Evolutionary conservation across 345 rosid species (phyloP), one percentile per base, ranked within the genome.

Genomic region (Raphanus raphanistrum): DNA sequence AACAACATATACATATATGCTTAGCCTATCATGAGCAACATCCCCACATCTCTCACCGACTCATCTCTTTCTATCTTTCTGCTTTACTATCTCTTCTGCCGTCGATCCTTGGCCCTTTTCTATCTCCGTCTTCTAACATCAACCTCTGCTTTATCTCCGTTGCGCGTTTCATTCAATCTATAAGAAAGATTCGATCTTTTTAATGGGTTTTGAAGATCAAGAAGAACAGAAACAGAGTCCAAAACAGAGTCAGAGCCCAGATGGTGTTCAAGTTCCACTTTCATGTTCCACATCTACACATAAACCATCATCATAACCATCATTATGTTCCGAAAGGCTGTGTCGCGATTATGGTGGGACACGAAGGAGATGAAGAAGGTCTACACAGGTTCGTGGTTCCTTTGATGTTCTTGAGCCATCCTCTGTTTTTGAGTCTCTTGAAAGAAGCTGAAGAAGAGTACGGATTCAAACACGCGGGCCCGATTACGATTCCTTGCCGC

Each of bases 31-130:
- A 91, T 90, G 97, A 94, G 88, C 92, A 94, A 90, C 76, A 88
- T 91, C 76, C 98, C 98, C 1, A 85, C 74, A 68, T 87, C 97
- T 60, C 84, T 94, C 36, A 88, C 88, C 66, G 98, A 90, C 76
- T 87, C 93, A 67, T 84, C 87, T 71, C 81, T 91, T 27, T 84
- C 91, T 73, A 85, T 89, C 48, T 94, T 94, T 78, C 83, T 82
- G 63, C 90, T 91, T 91, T 5, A 85, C 87, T 32, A 94, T 94
- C 21, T 94, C 97, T 72, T 71, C 93, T 27, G 86, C 97, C 21
- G 79, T 70, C 12, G 98, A 91, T 43, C 93, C 94, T 28, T 94
- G 98, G 97, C 97, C 97, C 55, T 94, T 94, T 71, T 83, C 89
- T 84, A 33, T 54, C 67, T 28, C 79, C 1, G 79, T 76, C 80